Evolutionary conservation across 306 rosid species (phyloP), one percentile per base, ranked within the genome.

Genomic region (Inga laurina): DNA sequence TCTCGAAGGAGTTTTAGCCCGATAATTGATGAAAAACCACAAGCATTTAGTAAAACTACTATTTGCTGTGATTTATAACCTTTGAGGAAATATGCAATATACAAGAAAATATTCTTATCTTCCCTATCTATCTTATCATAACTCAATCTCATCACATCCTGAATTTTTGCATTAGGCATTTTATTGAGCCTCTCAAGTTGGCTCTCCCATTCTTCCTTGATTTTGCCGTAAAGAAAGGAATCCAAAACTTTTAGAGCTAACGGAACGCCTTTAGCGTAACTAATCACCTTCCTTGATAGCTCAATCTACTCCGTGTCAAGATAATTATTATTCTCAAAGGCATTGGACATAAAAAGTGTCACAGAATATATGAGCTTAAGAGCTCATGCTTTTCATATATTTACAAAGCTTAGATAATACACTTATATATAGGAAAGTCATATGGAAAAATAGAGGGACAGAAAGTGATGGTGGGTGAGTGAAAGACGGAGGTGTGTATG

Each of bases 191-290:
- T 85, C 44, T 64, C 51, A 76, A 83, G 69, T 46, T 83, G 86
- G 32, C 86, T 83, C 51, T 71, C 79, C 86, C 86, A 83, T 70
- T 83, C 78, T 45, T 61, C 14, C 43, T 57, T 32, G 48, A 39
- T 61, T 46, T 79, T 88, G 5, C 67, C 66, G 10, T 59, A 21
- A 21, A 88, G 76, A 27, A 67, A 80, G 4, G 81, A 78, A 10
- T 89, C 89, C 64, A 87, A 81, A 51, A 84, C 84, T 43, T 76
- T 48, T 15, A 87, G 45, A 22, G 79, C 86, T 22, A 84, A 74
- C 0, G 90, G 90, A 64, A 78, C 74, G 12, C 90, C 86, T 14
- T 61, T 44, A 61, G 84, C 69, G 79, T 84, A 84, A 37, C 46
- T 19, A 9, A 87, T 46, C 35, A 82, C 76, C 59, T 57, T 51